Base-by-base conservation (phyloP, 106 monocot genomes). In the Acorus gramineus region DNA sequence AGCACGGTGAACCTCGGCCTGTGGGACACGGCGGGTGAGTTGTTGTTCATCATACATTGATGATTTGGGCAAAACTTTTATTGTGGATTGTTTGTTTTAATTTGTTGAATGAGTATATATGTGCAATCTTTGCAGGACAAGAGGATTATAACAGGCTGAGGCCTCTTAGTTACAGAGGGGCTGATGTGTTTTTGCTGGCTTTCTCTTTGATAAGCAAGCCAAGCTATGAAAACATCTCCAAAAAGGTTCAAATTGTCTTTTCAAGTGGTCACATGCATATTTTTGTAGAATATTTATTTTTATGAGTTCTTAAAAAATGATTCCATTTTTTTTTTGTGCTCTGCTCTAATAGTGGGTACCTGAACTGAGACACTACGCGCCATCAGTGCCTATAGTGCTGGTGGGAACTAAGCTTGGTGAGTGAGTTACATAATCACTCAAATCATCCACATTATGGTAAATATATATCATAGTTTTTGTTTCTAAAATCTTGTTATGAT, bases 141-240 rank as follows among this genome's bases (percentile, higher is more conserved):
- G 89, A 89, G 51, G 89, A 89, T 45, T 89, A 89, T 60, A 89
- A 82, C 53, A 82, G 86, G 49, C 53, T 91, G 8, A 84, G 90
- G 52, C 90, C 90, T 49, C 78, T 91, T 0, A 93, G 93, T 66
- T 93, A 93, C 60, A 80, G 93, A 74, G 93, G 93, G 11, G 89
- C 93, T n/a, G 90, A 91, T 77, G 83, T 91, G 48, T 91, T 91
- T 63, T 57, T 91, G 55, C 45, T 91, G 56, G 86, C 90, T 14
- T 91, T 91, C 64, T 91, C 90, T 8, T 83, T 91, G 3, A 74
- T 86, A 11, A 91, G 86, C 61, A 76, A 64, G 64, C 81, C 90
- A 4, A 86, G 90, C 78, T 91, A 84, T 63, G 86, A 89, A 59
- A 89, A 89, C 46, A 81, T 89, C 8, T 68, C 69, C 76, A 89